Conservation (phyloP, 2,329 filamentous ascomycete genomes). For the Penicillium sp. region DNA sequence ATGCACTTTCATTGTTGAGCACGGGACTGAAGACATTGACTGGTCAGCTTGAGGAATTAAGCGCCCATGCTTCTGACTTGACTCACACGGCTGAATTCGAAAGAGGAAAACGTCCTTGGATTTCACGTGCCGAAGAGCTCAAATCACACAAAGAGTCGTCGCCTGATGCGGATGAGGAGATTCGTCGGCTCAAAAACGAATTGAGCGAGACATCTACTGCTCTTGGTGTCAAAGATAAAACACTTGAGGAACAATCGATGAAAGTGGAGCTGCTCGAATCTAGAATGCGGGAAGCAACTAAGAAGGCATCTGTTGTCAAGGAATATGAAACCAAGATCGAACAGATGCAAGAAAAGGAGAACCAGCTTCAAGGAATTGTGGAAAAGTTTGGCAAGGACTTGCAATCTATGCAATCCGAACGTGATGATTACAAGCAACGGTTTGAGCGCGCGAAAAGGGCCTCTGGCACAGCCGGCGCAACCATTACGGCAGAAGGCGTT, state of each 20-base stretch:
- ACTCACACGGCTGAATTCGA: conserved; percentile 77
- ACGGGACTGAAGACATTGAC: conserved; percentile 64
- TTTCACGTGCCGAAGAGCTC: conserved; percentile 73
- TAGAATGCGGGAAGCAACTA: conserved; percentile 75
- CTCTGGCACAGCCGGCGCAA: conserved; percentile 34
- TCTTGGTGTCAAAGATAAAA: conserved; percentile 71
- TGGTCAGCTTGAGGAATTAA: conserved; percentile 64
- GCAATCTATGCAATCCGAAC: conserved; percentile 34
- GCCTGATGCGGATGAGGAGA: conserved; percentile 78
- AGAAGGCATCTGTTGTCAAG: conserved; percentile 59
- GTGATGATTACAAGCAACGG: conserved; percentile 39
- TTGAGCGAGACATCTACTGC: conserved; percentile 71
- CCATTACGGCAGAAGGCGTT: conserved; percentile 34
- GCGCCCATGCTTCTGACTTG: conserved; percentile 65
- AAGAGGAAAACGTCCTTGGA: conserved; percentile 72
- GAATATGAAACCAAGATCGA: conserved; percentile 42
- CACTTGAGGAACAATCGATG: conserved; percentile 78
- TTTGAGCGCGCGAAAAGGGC: conserved; percentile 41
- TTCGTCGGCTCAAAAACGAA: conserved; percentile 74
- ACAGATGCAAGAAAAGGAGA: conserved; percentile 31
- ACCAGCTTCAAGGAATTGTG: conserved; percentile 28
- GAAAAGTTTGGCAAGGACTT: conserved; percentile 36
- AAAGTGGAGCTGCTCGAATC: conserved; percentile 91
- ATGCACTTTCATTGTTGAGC: conserved; percentile 66
- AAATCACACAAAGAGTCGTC: conserved; percentile 76